These are phyloP conservation scores for Nigrospora oryzae DNA, from an alignment of 2,329 filamentous ascomycete species.

Conservation along the genomic window DNA sequence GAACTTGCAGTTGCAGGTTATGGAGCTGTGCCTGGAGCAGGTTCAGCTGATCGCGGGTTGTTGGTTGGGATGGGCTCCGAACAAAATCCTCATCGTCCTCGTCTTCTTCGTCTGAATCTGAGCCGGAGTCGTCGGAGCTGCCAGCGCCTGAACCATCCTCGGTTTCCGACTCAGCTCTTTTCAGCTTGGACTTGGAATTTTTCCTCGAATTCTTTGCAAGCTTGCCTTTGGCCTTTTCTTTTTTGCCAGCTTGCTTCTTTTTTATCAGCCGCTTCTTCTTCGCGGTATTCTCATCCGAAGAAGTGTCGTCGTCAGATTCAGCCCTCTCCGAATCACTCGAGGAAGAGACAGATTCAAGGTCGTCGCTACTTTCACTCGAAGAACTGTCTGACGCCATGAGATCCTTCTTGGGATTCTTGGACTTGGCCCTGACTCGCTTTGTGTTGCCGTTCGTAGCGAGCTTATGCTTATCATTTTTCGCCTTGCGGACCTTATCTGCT, in stretches of 20 bases:
- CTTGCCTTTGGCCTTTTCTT: conserved; percentile 1
- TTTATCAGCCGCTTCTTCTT: conserved; percentile 17
- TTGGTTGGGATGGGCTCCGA: not conserved
- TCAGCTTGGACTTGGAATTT: conserved; percentile 8
- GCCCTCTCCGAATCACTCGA: conserved; percentile 6
- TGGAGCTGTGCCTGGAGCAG: conserved; percentile 18
- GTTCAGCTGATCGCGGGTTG: conserved; percentile 10
- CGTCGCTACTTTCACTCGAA: conserved; percentile 4
- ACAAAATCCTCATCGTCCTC: not conserved
- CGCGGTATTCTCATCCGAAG: conserved; percentile 9
- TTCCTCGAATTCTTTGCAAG: conserved; percentile 17
- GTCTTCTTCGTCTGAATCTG: conserved; percentile 10
- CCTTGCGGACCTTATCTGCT: not conserved
- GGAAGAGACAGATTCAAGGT: conserved; percentile 8
- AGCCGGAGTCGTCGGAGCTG: conserved; percentile 11
- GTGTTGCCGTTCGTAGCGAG: not conserved
- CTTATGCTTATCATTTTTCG: not conserved
- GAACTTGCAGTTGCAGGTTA: conserved; percentile 8
- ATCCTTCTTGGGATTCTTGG: conserved; percentile 16
- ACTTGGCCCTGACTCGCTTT: conserved; percentile 1
- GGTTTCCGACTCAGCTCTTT: conserved; percentile 11
- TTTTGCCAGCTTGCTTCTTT: conserved; percentile 12
- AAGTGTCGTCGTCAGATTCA: conserved; percentile 16
- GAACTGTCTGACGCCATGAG: not conserved
- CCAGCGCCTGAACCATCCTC: not conserved